Base-by-base conservation (phyloP, 495 filamentous ascomycete species). In the Penicillium lagena region DNA sequence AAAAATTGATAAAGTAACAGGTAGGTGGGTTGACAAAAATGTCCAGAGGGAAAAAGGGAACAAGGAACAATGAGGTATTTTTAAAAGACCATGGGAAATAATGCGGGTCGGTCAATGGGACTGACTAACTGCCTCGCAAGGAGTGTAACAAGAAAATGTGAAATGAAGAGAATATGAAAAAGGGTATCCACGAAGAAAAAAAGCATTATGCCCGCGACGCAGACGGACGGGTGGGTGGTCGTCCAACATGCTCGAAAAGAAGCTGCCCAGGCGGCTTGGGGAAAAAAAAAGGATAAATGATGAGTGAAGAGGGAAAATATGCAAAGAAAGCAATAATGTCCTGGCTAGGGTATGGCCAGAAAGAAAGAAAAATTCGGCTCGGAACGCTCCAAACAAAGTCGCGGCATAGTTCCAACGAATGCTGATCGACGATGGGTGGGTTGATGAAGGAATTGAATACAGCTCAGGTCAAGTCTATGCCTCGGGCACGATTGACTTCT, bases 401-500 rank as follows among this genome's bases (percentile, higher is more conserved):
- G 22, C 22, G 22, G 3, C 22, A 6, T 22, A 4, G 22, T 22
- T 22, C 4, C 4, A 22, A 22, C 22, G 22, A 22, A 22, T 53
- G 48, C 36, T 37, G 37, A 51, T 56, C 46, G 46, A 53, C 38
- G 12, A 49, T 48, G 42, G 34, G 43, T 40, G 36, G 22, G 22
- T 22, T 3, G 22, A 22, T 22, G 22, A 22, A 4, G 22, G 22
- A 22, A 22, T 22, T 22, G 22, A 22, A 22, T 22, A 22, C 22
- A 22, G 22, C 22, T 22, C 22, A 22, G 4, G 2, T 22, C 22
- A 22, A 48, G 22, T 46, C 44, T 59, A 68, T 47, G 58, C 45
- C 54, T 71, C 65, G 9, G 59, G 49, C 9, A 59, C 58, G 41
- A 60, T 52, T 27, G 73, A 69, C 50, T 78, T 79, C 64, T 83